A percentile compares a stretch with the other conserved stretches of the same genome.
phyloP scores from a whole-genome alignment of 2,329 filamentous ascomycete species.

The Exophiala bonariae region DNA sequence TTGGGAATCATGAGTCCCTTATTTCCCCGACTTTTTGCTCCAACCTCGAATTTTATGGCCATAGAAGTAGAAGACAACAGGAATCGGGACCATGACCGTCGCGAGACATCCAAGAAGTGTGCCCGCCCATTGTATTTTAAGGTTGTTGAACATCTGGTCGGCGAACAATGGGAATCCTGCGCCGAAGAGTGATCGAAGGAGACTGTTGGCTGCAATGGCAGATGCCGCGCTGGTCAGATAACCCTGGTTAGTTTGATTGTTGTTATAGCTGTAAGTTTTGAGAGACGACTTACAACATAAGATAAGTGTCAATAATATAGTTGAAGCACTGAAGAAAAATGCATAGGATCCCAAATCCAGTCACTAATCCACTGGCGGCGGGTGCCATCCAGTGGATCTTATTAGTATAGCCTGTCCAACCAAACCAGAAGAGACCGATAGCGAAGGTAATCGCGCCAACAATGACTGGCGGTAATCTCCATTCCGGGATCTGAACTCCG shows the following conservation, averaged over 20 bases:
- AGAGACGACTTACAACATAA: slow-evolving; percentile 39
- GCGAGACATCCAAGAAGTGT: slow-evolving; percentile 39
- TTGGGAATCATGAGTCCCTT: no score
- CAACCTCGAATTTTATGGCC: slow-evolving; percentile 2
- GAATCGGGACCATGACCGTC: slow-evolving; percentile 35
- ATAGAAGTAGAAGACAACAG: slow-evolving; percentile 25
- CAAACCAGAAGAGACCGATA: slow-evolving; percentile 65
- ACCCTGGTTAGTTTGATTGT: neutral
- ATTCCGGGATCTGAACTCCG: slow-evolving; percentile 64
- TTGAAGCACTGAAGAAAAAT: slow-evolving; percentile 35
- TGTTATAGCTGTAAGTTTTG: neutral
- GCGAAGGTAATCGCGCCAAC: slow-evolving; percentile 66
- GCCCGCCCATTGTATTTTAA: slow-evolving; percentile 38
- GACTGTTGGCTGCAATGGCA: slow-evolving; percentile 48
- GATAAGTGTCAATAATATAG: slow-evolving; percentile 65
- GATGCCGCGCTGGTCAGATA: slow-evolving; percentile 40
- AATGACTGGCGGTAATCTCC: slow-evolving; percentile 61
- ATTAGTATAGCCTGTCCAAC: slow-evolving; percentile 60
- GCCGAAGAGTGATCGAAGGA: slow-evolving; percentile 36
- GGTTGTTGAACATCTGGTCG: slow-evolving; percentile 35
- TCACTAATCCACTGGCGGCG: slow-evolving; percentile 51
- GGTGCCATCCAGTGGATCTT: slow-evolving; percentile 55
- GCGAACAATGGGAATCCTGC: slow-evolving; percentile 29
- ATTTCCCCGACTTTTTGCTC: no score
- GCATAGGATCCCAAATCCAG: slow-evolving; percentile 56